Base-by-base conservation (phyloP, 768 basidiomycete species). In the Tubosaeta sp. region DNA sequence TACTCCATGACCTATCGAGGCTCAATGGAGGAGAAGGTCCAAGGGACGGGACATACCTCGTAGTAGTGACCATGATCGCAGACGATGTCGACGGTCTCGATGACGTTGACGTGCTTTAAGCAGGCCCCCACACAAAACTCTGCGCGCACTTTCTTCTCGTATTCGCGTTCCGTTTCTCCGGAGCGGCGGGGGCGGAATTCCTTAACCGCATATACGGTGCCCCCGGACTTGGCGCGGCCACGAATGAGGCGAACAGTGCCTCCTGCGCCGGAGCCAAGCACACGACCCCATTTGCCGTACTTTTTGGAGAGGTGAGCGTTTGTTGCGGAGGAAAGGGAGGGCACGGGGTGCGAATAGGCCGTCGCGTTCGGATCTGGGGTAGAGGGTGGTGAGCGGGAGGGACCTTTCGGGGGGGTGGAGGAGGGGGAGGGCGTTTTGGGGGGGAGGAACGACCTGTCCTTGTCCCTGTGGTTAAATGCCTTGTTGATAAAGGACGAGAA, bases 61-160 rank as follows among this genome's bases (percentile, higher is more conserved):
- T 98, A 98, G 70, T 90, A 98, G 65, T 96, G 94, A 11, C 95
- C 95, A 62, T 94, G 90, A 73, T 98, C 96, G 53, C 85, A 89
- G 49, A 98, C 92, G 69, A 99, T 98, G 68, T 99, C 96, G 54
- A 99, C 86, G 29, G 96, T 99, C 69, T 96, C 84, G 68, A 98
- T 98, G 69, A 98, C 92, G 62, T 99, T 98, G 52, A 83, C 74
- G 63, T 99, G 96, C 70, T 94, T 91, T 64, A 99, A 76, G 39
- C 90, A 89, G 21, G 87, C 89, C 52, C 96, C 94, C 16, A 98
- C 94, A 61, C 95, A 99, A 65, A 99, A 99, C 69, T 99, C 96
- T 24, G 95, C 95, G 1, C 94, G 96, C 51, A 98, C 94, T 74
- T 99, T 98, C 76, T 97, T 95, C 83, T 97, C 93, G 68, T 98